Conservation (phyloP, 2,329 filamentous ascomycete species). For the Xylaria sp. region DNA sequence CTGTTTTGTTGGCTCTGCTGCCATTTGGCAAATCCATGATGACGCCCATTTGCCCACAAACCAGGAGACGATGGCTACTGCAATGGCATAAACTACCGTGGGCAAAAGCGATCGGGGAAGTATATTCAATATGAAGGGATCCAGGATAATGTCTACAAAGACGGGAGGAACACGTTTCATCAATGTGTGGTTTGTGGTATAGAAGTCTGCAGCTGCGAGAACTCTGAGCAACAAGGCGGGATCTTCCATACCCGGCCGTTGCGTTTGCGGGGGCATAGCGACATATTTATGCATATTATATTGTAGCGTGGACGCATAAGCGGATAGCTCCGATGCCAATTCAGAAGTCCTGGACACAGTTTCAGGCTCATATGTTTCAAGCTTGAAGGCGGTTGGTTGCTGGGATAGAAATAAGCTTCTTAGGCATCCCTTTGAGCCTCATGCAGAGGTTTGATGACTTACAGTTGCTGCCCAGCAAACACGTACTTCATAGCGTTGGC, state of each 20-base stretch:
- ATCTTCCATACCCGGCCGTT: constrained; percentile 34
- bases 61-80: constrained; percentile 60
- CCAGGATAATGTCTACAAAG: constrained; percentile 80
- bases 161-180: constrained; percentile 80
- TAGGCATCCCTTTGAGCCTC: constrained; percentile 25
- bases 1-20: constrained; percentile 33
- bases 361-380: constrained; percentile 68
- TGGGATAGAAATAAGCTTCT: constrained; percentile 45
- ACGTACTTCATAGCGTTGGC: constrained; percentile 85
- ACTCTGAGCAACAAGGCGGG: constrained; percentile 76
- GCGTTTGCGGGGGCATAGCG: not conserved
- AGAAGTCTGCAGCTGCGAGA: constrained; percentile 82
- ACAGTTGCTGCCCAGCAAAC: constrained; percentile 94
- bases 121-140: constrained; percentile 81
- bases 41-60: constrained; percentile 49
- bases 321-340: constrained; percentile 68
- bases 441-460: constrained; percentile 49
- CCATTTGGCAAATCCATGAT: constrained; percentile 40
- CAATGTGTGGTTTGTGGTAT: constrained; percentile 71
- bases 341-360: constrained; percentile 65
- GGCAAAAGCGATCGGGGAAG: constrained; percentile 79
- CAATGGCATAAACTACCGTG: constrained; percentile 70
- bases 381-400: constrained; percentile 84
- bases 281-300: constrained; percentile 30
- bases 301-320: constrained; percentile 62